These are phyloP conservation scores for Aspergillus vadensis DNA, from an alignment of 2,329 filamentous ascomycete genomes.

Conservation along the genomic window DNA sequence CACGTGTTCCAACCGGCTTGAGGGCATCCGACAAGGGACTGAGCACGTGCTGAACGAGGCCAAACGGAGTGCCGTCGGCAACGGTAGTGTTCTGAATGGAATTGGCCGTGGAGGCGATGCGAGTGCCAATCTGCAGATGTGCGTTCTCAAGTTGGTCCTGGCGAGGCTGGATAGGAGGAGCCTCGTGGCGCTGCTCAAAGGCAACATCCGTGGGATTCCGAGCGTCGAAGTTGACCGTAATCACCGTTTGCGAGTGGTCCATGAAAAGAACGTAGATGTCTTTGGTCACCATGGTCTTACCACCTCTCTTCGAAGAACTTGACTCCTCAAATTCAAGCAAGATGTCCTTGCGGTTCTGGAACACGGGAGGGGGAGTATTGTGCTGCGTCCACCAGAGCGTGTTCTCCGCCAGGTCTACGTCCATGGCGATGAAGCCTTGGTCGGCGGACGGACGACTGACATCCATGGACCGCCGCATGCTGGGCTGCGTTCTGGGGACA, in stretches of 20 bases:
- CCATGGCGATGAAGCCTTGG: slow-evolving; percentile 81
- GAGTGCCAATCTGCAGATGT: slow-evolving; percentile 77
- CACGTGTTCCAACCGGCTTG: slow-evolving; percentile 79
- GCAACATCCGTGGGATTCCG: slow-evolving; percentile 71
- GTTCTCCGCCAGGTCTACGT: slow-evolving; percentile 74
- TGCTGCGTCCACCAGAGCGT: slow-evolving; percentile 87
- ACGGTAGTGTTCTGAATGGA: slow-evolving; percentile 77
- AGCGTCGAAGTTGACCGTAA: slow-evolving; percentile 77
- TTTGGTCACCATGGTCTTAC: slow-evolving; percentile 72
- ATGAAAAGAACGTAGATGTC: slow-evolving; percentile 86
- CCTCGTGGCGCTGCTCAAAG: slow-evolving; percentile 83
- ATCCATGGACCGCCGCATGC: slow-evolving; percentile 70
- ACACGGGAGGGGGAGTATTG: slow-evolving; percentile 74
- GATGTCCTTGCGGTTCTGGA: slow-evolving; percentile 82
- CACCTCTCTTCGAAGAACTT: slow-evolving; percentile 67
- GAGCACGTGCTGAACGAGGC: slow-evolving; percentile 77
- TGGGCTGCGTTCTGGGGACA: slow-evolving; percentile 55
- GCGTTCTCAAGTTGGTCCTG: slow-evolving; percentile 92
- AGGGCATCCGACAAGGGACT: slow-evolving; percentile 72
- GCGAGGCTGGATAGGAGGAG: slow-evolving; percentile 75
- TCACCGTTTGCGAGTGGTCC: slow-evolving; percentile 93
- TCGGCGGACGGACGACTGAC: slow-evolving; percentile 72
- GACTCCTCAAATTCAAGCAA: slow-evolving; percentile 81
- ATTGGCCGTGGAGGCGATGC: slow-evolving; percentile 69
- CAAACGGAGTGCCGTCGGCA: slow-evolving; percentile 78